Percentiles rank a stretch among this genome's conserved stretches.
phyloP scores from a whole-genome alignment of 2,329 filamentous ascomycete species.

The Ophiostoma sp. region DNA sequence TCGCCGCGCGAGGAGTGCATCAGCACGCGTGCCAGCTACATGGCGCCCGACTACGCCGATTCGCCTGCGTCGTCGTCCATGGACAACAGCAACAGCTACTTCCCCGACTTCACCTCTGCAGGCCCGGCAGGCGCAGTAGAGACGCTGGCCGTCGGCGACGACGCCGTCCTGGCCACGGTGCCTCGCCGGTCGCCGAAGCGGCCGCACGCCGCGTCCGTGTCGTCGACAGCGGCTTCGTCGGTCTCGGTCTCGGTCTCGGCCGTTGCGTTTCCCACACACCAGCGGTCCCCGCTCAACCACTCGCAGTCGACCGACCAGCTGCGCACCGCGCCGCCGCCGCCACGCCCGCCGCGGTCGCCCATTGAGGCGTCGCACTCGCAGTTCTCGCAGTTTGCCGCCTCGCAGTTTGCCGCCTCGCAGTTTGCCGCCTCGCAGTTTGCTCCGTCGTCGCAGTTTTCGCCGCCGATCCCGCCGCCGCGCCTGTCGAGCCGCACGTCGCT shows the following conservation, averaged over 20 bases:
- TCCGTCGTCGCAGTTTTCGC: slow-evolving; percentile 26
- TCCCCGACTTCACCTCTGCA: slow-evolving; percentile 43
- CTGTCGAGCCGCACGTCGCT: slow-evolving; percentile 51
- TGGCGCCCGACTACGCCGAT: not conserved
- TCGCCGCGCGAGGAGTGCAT: slow-evolving; percentile 48
- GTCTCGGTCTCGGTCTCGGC: no score
- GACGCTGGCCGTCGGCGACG: slow-evolving; percentile 28
- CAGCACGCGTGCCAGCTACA: not conserved
- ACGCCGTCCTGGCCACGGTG: slow-evolving; percentile 21
- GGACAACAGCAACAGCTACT: slow-evolving; percentile 39
- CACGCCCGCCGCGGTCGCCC: slow-evolving; percentile 48
- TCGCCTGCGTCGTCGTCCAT: not conserved
- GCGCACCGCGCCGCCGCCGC: slow-evolving; percentile 37
- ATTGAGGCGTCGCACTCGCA: slow-evolving; percentile 33
- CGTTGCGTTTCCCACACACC: not conserved
- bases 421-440: slow-evolving; percentile 38
- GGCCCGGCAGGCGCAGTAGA: slow-evolving; percentile 32
- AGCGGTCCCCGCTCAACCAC: slow-evolving; percentile 39
- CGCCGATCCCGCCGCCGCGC: slow-evolving; percentile 48
- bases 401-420: slow-evolving; percentile 33
- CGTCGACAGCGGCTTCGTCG: not conserved
- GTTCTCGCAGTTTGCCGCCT: slow-evolving; percentile 33
- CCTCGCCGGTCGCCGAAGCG: slow-evolving; percentile 31
- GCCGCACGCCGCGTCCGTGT: slow-evolving; percentile 31
- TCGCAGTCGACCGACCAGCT: slow-evolving; percentile 48